A percentile compares a stretch with the other conserved stretches of the same genome.
Evolutionary conservation across 495 filamentous ascomycete genomes (phyloP).

Genomic region (Baudoinia panamericana): DNA sequence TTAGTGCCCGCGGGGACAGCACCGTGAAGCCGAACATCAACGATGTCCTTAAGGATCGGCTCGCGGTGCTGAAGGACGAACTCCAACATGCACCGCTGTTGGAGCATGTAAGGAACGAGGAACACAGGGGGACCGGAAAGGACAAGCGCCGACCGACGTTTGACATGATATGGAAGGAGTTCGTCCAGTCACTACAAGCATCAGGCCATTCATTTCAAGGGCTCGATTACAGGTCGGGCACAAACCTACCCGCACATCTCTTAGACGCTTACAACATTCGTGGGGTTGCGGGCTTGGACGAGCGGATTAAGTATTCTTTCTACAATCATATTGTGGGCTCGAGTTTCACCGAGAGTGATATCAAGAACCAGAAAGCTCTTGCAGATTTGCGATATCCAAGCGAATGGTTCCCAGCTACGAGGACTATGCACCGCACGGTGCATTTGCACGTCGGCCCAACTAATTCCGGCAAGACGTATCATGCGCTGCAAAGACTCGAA

Average conservation of each 20-base stretch:
- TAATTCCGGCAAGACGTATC: constrained; percentile 97
- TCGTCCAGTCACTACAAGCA: too few species aligned
- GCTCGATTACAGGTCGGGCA: too few species aligned
- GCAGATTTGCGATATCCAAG: constrained; percentile 72
- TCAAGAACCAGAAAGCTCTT: constrained; percentile 48
- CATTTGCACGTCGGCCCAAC: constrained; percentile 95
- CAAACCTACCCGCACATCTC: too few species aligned
- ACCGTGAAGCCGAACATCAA: background rate
- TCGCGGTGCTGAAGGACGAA: constrained; percentile 10
- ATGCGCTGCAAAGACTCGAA: constrained; percentile 79
- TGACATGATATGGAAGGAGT: constrained; percentile 10
- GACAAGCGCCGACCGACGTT: too few species aligned
- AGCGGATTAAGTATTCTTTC: constrained; percentile 46
- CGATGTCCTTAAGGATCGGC: constrained; percentile 4
- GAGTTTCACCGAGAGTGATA: constrained; percentile 36
- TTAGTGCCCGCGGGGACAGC: too few species aligned
- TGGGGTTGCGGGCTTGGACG: constrained; percentile 14
- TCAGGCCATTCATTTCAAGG: too few species aligned
- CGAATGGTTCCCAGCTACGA: constrained; percentile 81
- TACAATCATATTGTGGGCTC: constrained; percentile 39
- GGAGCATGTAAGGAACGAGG: constrained; percentile 7
- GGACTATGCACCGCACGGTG: constrained; percentile 63
- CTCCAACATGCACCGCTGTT: constrained; percentile 16
- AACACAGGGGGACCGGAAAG: background rate
- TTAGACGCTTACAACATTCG: background rate